Percentiles rank a stretch among this genome's conserved stretches.
Evolutionary conservation across 768 basidiomycete genomes (phyloP).

Genomic region (Podaxis mareebaensis): DNA sequence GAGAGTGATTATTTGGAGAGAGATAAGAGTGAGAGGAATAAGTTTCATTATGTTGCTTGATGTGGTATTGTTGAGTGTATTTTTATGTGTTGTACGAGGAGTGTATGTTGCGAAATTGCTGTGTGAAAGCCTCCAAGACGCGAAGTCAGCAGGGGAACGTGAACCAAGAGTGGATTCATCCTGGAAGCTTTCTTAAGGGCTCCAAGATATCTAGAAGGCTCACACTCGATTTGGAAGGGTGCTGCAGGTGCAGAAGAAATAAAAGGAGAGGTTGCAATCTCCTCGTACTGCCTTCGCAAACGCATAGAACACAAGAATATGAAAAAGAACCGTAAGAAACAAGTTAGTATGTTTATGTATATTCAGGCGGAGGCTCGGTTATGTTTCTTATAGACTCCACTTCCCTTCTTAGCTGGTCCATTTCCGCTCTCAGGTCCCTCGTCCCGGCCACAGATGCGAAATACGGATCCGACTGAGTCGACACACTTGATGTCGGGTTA

Average conservation of each 20-base stretch:
- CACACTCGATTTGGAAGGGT: too few species aligned
- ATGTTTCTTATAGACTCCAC: background rate
- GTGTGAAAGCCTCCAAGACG: too few species aligned
- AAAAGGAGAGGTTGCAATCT: too few species aligned
- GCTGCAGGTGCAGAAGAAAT: too few species aligned
- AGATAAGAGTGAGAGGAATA: constrained; percentile 67
- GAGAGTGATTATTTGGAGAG: constrained; percentile 86
- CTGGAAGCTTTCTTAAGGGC: too few species aligned
- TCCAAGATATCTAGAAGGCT: too few species aligned
- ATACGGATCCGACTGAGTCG: constrained; percentile 32
- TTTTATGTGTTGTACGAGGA: too few species aligned
- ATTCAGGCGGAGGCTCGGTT: background rate
- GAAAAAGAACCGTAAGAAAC: background rate
- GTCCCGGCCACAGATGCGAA: background rate
- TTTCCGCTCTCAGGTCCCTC: constrained; percentile 10
- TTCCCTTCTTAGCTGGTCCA: constrained; percentile 9
- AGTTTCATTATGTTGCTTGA: constrained; percentile 77
- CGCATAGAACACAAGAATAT: too few species aligned
- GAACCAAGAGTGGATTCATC: too few species aligned
- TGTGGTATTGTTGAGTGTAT: background rate
- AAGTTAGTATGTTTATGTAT: background rate
- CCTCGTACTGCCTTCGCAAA: too few species aligned
- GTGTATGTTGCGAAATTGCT: too few species aligned
- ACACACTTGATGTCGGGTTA: background rate
- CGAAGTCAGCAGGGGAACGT: too few species aligned